A percentile compares a stretch with the other conserved stretches of the same genome.
Evolutionary conservation across 768 basidiomycete genomes (phyloP).

Genomic region (Mycena capillaripes): DNA sequence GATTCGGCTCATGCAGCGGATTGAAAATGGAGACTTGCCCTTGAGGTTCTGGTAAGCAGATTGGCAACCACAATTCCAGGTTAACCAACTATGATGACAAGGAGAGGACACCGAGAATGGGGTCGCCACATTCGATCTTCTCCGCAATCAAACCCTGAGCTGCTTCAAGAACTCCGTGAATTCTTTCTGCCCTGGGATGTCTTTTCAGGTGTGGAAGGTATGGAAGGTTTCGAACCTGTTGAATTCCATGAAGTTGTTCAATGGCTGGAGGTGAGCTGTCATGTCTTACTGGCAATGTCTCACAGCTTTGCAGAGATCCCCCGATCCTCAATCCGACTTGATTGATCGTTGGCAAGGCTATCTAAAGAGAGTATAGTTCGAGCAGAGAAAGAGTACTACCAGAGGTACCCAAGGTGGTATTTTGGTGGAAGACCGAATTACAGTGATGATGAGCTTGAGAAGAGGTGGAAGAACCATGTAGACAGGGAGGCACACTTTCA

Average conservation of each 20-base stretch:
- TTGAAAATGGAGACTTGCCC: not conserved
- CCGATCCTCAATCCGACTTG: not conserved
- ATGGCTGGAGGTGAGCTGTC: not conserved
- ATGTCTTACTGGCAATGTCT: not conserved
- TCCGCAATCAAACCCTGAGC: not conserved
- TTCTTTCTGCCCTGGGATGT: slow-evolving; percentile 6
- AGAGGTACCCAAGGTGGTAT: too few relatives aligned
- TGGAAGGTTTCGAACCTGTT: not conserved
- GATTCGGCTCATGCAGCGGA: not conserved
- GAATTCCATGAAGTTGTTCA: too few relatives aligned
- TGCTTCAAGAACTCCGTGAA: not conserved
- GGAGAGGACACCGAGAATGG: not conserved
- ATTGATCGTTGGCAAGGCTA: slow-evolving; percentile 1
- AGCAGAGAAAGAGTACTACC: too few relatives aligned
- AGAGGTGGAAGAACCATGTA: not conserved
- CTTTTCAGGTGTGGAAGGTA: too few relatives aligned
- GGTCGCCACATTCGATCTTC: slow-evolving; percentile 8
- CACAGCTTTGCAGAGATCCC: not conserved
- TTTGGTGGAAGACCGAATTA: not conserved
- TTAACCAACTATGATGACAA: not conserved
- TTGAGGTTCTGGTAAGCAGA: not conserved
- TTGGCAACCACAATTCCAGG: not conserved
- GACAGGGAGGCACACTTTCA: not conserved
- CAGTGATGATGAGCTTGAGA: not conserved
- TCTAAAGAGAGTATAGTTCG: not conserved